These are phyloP conservation scores for Apiospora pterosperma DNA, from an alignment of 2,329 filamentous ascomycete species.

Conservation along the genomic window DNA sequence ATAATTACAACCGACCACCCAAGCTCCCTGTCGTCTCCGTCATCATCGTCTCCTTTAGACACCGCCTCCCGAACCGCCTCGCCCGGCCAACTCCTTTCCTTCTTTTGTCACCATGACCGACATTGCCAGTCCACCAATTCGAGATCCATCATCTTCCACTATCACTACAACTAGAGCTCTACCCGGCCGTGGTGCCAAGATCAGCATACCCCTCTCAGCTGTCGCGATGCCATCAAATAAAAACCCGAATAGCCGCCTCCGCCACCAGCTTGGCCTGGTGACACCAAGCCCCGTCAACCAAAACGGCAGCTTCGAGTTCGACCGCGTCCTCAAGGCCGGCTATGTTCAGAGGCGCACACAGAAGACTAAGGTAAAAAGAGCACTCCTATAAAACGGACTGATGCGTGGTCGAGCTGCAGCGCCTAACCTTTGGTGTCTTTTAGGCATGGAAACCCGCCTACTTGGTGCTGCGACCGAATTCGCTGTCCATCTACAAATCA, in stretches of 20 bases:
- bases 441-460: constrained; percentile 89
- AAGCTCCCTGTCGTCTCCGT: not conserved
- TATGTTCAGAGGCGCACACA: constrained; percentile 84
- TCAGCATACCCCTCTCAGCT: constrained; percentile 21
- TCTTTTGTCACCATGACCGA: constrained; percentile 4
- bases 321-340: constrained; percentile 87
- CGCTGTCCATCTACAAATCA: constrained; percentile 90
- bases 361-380: constrained; percentile 75
- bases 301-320: constrained; percentile 94
- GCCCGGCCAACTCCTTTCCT: not conserved
- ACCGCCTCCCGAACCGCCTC: not conserved
- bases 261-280: constrained; percentile 51
- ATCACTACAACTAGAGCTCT: constrained; percentile 11
- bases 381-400: constrained; percentile 6
- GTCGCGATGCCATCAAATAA: constrained; percentile 20
- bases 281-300: constrained; percentile 85
- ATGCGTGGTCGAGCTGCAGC: not conserved
- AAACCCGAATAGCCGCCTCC: constrained; percentile 21
- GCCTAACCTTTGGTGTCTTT: constrained; percentile 4
- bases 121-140: not conserved
- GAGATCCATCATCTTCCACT: not conserved
- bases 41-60: not conserved
- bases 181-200: constrained; percentile 21
- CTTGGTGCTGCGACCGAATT: constrained; percentile 85
- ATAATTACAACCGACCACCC: not conserved